phyloP scores from a whole-genome alignment of 1,139 yeast species.

The Pichia norvegensis region DNA sequence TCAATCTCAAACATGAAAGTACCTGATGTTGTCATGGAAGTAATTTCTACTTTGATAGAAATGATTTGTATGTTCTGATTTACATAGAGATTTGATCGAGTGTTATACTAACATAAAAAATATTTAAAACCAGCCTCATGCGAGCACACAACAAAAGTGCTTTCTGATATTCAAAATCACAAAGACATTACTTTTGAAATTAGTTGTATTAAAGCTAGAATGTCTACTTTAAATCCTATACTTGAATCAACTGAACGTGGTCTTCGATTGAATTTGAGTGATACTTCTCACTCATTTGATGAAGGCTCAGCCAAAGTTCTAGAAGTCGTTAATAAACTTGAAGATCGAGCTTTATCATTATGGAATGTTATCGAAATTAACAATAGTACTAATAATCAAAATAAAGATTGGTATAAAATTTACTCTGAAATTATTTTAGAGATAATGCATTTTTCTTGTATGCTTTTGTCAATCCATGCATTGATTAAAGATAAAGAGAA shows the following conservation, averaged over 20 bases:
- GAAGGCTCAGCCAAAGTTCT: neutral
- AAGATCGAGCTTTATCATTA: conserved; percentile 22
- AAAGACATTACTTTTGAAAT: conserved; percentile 13
- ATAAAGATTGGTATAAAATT: neutral
- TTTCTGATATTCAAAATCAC: neutral
- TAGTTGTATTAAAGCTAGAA: conserved; percentile 12
- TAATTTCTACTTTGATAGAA: conserved; percentile 7
- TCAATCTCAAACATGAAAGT: neutral
- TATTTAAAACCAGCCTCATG: neutral
- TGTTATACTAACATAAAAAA: neutral
- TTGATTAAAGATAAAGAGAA: conserved; percentile 3
- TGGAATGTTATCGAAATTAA: conserved; percentile 27
- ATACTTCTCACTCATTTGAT: neutral
- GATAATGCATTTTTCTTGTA: conserved; percentile 20
- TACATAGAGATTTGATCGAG: neutral
- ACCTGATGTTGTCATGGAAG: conserved; percentile 4
- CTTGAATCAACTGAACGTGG: conserved; percentile 14
- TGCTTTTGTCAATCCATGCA: conserved; percentile 25
- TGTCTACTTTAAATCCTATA: conserved; percentile 13
- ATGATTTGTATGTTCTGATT: conserved; percentile 5
- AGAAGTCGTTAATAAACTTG: conserved; percentile 13
- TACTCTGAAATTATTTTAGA: neutral
- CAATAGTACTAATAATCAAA: neutral
- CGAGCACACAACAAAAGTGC: neutral
- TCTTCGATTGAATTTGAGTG: conserved; percentile 5